A percentile compares a stretch with the other conserved stretches of the same genome.
These are phyloP conservation scores for Candida incommunis DNA, from an alignment of 805 yeast genomes.

Conservation along the genomic window DNA sequence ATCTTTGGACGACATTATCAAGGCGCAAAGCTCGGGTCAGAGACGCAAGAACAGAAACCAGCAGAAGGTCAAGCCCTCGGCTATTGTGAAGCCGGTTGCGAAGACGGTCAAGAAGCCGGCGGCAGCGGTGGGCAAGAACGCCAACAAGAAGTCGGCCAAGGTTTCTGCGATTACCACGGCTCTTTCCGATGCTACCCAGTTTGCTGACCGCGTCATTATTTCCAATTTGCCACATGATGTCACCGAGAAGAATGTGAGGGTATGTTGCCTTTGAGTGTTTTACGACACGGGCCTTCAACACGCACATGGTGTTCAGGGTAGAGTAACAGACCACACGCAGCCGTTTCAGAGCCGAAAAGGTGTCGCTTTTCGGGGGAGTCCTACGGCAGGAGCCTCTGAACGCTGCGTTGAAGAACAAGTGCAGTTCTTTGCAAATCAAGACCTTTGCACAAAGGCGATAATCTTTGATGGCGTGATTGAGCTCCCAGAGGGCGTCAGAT, in stretches of 20 bases:
- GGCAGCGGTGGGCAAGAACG: slow-evolving; percentile 11
- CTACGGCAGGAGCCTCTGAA: too few relatives aligned
- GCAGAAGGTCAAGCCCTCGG: slow-evolving; percentile 17
- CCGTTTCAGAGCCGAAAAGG: too few relatives aligned
- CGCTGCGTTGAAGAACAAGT: too few relatives aligned
- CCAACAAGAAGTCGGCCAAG: slow-evolving; percentile 17
- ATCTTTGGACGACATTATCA: slow-evolving; percentile 86
- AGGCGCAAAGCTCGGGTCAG: slow-evolving; percentile 15
- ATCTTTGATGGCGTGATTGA: too few relatives aligned
- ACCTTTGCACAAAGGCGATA: too few relatives aligned
- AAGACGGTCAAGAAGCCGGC: slow-evolving; percentile 10
- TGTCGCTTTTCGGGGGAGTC: too few relatives aligned
- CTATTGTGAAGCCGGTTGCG: slow-evolving; percentile 21
- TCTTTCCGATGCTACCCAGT: slow-evolving; percentile 26
- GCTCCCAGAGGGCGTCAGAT: too few relatives aligned
- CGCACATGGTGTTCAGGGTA: too few relatives aligned
- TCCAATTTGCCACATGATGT: slow-evolving; percentile 39
- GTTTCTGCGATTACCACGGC: slow-evolving; percentile 21
- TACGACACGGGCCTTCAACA: too few relatives aligned
- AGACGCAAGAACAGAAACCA: slow-evolving; percentile 8
- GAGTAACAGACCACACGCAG: too few relatives aligned
- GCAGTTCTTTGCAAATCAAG: too few relatives aligned
- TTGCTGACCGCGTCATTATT: slow-evolving; percentile 67
- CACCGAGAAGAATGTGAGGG: slow-evolving; percentile 13
- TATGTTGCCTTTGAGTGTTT: slow-evolving; percentile 1